Conservation (phyloP, 2,329 filamentous ascomycete genomes). For the Pyrenochaeta sp. region DNA sequence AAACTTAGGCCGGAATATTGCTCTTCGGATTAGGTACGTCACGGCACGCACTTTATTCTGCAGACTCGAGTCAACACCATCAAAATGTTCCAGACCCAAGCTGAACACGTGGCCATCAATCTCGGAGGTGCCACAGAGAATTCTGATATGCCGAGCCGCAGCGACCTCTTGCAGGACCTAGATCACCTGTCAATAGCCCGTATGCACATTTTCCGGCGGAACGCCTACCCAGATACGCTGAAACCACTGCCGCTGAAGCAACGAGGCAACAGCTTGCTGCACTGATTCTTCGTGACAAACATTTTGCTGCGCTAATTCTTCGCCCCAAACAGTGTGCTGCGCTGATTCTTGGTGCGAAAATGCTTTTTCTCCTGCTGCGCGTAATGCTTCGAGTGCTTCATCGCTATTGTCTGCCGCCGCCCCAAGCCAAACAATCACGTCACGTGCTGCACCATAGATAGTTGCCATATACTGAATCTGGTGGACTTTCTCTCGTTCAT, state of each 20-base stretch:
- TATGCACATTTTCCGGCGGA: neutral
- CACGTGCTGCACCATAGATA: conserved; percentile 22
- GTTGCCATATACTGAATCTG: conserved; percentile 24
- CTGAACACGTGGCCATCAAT: conserved; percentile 22
- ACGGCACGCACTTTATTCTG: conserved; percentile 7
- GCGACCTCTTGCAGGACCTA: conserved; percentile 26
- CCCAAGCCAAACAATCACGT: conserved; percentile 26
- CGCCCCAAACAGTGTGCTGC: no score
- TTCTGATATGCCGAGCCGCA: conserved; percentile 16
- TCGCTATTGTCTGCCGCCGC: conserved; percentile 14
- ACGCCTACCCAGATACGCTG: neutral
- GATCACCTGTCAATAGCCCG: neutral
- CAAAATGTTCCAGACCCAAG: neutral
- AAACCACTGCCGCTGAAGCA: neutral
- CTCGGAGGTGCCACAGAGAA: conserved; percentile 15
- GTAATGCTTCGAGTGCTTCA: conserved; percentile 6
- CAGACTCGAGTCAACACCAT: neutral
- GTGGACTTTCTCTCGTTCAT: conserved; percentile 19
- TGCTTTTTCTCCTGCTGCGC: neutral
- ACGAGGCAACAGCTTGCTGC: neutral
- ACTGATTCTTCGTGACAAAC: no score
- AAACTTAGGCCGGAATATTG: conserved; percentile 14
- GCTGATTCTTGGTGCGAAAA: neutral
- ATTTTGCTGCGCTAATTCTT: neutral
- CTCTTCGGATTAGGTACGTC: conserved; percentile 12